Evolutionary conservation across 192 early-diverging fungal species (phyloP).

Genomic region (Coemansia sp.): DNA sequence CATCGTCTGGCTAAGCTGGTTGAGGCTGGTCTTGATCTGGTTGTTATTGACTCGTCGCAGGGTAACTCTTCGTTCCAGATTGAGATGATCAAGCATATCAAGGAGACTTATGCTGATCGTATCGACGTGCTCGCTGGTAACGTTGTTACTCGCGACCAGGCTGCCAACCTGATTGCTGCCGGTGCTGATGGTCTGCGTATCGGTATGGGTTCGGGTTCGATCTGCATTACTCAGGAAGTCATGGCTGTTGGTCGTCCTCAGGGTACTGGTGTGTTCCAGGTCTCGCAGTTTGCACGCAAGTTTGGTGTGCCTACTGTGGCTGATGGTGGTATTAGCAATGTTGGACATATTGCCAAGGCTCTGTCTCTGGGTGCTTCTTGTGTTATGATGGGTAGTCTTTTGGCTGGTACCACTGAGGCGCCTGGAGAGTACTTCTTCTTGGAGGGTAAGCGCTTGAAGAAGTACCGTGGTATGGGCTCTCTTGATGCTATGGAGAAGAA

Average conservation of each 20-base stretch:
- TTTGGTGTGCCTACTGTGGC: constrained; percentile 97
- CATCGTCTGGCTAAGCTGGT: constrained; percentile 78
- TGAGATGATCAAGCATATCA: constrained; percentile 94
- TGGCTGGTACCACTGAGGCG: constrained; percentile 93
- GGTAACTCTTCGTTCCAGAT: constrained; percentile 93
- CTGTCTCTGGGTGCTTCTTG: constrained; percentile 90
- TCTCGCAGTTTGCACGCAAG: constrained; percentile 87
- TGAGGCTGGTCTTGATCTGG: constrained; percentile 93
- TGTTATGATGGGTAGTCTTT: constrained; percentile 98
- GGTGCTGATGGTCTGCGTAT: constrained; percentile 94
- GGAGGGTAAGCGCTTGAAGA: constrained; percentile 95
- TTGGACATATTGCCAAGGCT: constrained; percentile 98
- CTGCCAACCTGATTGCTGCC: constrained; percentile 81
- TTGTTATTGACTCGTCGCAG: constrained; percentile 94
- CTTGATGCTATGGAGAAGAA: constrained; percentile 90
- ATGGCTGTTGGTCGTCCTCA: constrained; percentile 99
- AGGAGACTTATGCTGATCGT: constrained; percentile 66
- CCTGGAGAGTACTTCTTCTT: constrained; percentile 99
- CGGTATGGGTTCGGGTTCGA: constrained; percentile 97
- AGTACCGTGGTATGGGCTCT: constrained; percentile 99
- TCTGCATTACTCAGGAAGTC: constrained; percentile 98
- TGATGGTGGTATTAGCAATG: constrained; percentile 95
- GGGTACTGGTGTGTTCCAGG: constrained; percentile 93
- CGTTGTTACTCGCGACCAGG: constrained; percentile 96
- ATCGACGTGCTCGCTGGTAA: constrained; percentile 95